These are phyloP conservation scores for Wallacemonas collosoma DNA, from an alignment of 208 protist genomes.

Conservation along the genomic window DNA sequence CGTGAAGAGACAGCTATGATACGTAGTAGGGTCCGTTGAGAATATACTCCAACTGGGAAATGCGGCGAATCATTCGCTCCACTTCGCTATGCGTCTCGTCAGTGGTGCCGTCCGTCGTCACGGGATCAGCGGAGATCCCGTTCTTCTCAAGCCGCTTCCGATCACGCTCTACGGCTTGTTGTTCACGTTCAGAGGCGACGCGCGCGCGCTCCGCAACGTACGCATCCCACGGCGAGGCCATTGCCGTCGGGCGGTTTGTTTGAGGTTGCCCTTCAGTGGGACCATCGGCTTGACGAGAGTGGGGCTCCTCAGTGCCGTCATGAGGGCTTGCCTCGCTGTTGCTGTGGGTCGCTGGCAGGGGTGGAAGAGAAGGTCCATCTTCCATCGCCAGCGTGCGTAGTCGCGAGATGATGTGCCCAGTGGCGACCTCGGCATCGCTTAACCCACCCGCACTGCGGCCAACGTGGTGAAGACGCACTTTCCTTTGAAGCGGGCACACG, in stretches of 20 bases:
- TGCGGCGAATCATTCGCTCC: neutral
- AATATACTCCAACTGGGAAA: slow-evolving; percentile 6
- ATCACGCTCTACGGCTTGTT: slow-evolving; percentile 3
- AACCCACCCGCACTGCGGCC: neutral
- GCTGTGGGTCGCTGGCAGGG: neutral
- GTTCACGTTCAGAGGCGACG: slow-evolving; percentile 4
- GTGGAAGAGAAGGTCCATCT: neutral
- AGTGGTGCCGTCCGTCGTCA: neutral
- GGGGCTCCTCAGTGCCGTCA: too few relatives aligned
- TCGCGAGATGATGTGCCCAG: neutral
- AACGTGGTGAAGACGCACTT: neutral
- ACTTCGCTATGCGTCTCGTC: neutral
- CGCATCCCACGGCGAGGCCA: neutral
- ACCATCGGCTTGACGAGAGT: too few relatives aligned
- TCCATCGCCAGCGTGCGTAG: neutral
- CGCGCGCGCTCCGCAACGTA: neutral
- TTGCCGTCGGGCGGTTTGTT: neutral
- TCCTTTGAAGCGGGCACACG: slow-evolving; percentile 5
- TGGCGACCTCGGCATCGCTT: neutral
- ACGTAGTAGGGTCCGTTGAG: slow-evolving; percentile 9
- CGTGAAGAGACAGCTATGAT: neutral
- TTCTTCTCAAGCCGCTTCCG: slow-evolving; percentile 9
- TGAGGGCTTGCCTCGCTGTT: too few relatives aligned
- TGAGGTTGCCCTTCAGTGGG: too few relatives aligned
- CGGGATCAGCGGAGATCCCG: neutral